Evolutionary conservation across 176 grass and related monocot genomes (phyloP), one percentile per base, ranked within the genome.

Genomic region (Aegilops sharonensis): DNA sequence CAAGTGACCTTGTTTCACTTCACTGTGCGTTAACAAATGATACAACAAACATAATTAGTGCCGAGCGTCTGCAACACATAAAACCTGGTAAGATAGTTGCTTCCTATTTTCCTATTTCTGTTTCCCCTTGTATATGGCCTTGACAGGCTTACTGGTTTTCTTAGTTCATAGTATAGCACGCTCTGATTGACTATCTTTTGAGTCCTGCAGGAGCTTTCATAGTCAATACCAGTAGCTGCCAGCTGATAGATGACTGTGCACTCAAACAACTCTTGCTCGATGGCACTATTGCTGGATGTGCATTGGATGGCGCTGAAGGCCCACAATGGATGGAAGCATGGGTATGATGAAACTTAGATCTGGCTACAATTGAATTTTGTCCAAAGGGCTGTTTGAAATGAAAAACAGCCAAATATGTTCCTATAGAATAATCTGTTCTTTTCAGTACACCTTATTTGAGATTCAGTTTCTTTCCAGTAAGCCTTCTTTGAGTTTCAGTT

Each of bases 321-420:
- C 93, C 93, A 37, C 96, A 95, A 59, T 98, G 93, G 96, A 98
- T 95, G 96, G 96, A 98, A 89, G 92, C 96, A 88, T 98, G 96
- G 96, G 96, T 95, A 95, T 61, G 80, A 95, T 60, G 80, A 59
- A 82, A 86, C 68, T 75, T 92, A 73, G n/a, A 79, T 56, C 85
- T 89, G 42, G 57, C 56, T 81, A 81, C 70, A 68, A 81, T 35
- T 21, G 13, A 77, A 77, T 82, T 85, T 63, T 42, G 14, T 82
- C 84, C 34, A 25, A 64, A 69, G 77, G 50, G 27, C 14, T 2
- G 8, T 83, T 60, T 64, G 35, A 74, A 17, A 84, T 74, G 71
- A 48, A 40, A 39, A n/a, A 72, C 24, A 9, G 71, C 8, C 71
- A 27, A 76, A 21, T 32, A 31, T 10, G 43, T 83, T 62, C 62